Conservation (phyloP, 192 early-diverging fungal genomes). For the Backusella psychrophila region DNA sequence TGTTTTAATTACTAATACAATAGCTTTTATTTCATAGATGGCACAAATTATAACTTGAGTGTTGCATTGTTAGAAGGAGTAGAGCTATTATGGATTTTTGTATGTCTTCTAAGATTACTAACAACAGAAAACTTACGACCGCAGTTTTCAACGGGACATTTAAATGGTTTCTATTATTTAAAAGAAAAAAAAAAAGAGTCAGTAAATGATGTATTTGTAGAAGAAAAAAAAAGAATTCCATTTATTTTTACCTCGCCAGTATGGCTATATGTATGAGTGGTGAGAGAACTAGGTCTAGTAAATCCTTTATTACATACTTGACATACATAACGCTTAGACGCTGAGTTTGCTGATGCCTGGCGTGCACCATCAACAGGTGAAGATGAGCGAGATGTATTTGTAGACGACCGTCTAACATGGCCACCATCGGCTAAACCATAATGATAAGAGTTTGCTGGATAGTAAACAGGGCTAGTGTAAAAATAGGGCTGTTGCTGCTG, state of each 20-base stretch:
- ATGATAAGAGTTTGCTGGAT: neutral
- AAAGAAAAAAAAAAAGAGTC: neutral
- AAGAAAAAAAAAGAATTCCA: neutral
- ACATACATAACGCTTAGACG: constrained; percentile 30
- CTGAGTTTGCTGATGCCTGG: neutral
- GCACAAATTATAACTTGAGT: too few relatives aligned
- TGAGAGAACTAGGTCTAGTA: constrained; percentile 25
- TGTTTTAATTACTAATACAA: too few relatives aligned
- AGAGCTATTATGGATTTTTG: constrained; percentile 2
- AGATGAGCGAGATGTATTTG: neutral
- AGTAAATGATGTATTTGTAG: neutral
- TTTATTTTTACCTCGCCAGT: constrained; percentile 28
- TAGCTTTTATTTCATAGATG: too few relatives aligned
- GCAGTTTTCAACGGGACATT: constrained; percentile 7
- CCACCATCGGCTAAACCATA: neutral
- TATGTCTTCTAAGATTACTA: constrained; percentile 15
- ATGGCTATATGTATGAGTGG: constrained; percentile 31
- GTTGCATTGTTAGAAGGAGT: too few relatives aligned
- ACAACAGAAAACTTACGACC: constrained; percentile 14
- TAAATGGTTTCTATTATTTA: neutral
- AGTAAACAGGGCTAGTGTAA: neutral
- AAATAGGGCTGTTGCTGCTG: neutral
- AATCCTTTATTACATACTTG: constrained; percentile 25
- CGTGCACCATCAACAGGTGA: neutral
- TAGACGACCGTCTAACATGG: neutral